Percentiles rank a stretch among this genome's conserved stretches.
Conservation (phyloP, 768 basidiomycete genomes). For the Macrocybe gigantea region DNA sequence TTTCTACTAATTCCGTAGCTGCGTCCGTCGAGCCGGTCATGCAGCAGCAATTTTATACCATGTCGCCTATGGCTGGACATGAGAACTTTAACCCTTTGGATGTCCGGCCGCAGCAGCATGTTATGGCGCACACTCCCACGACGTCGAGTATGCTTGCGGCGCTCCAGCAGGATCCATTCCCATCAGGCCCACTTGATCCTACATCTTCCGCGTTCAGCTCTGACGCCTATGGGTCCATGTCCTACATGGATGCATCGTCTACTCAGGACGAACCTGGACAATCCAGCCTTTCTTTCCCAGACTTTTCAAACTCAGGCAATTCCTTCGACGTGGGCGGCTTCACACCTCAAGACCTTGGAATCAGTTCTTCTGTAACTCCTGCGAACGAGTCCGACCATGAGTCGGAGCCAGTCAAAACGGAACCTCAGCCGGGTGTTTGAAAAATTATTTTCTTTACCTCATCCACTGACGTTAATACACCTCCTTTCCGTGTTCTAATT, state of each 20-base stretch:
- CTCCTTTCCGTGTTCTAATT: no score
- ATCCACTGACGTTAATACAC: constrained; percentile 6
- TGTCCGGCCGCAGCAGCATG: constrained; percentile 46
- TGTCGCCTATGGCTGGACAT: constrained; percentile 88
- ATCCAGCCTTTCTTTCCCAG: constrained; percentile 61
- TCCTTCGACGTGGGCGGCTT: constrained; percentile 71
- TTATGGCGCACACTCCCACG: constrained; percentile 79
- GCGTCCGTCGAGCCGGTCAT: constrained; percentile 89
- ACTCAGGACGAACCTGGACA: constrained; percentile 63
- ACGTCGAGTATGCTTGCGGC: constrained; percentile 90
- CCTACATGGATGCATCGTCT: constrained; percentile 71
- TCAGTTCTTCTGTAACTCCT: constrained; percentile 46
- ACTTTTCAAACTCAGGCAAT: constrained; percentile 56
- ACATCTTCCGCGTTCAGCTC: constrained; percentile 54
- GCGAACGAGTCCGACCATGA: constrained; percentile 59
- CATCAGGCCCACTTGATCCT: constrained; percentile 60
- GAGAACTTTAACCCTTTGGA: constrained; percentile 70
- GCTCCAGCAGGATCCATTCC: constrained; percentile 72
- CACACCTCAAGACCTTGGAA: constrained; percentile 58
- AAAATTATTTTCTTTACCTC: constrained; percentile 13
- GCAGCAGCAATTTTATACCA: constrained; percentile 82
- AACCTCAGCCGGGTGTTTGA: constrained; percentile 37
- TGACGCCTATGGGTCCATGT: constrained; percentile 64
- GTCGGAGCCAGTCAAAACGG: constrained; percentile 61
- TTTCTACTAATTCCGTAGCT: constrained; percentile 88